A percentile compares a stretch with the other conserved stretches of the same genome.
Conservation (phyloP, 1,284 basidiomycete genomes). For the Polyporus tsugae region DNA sequence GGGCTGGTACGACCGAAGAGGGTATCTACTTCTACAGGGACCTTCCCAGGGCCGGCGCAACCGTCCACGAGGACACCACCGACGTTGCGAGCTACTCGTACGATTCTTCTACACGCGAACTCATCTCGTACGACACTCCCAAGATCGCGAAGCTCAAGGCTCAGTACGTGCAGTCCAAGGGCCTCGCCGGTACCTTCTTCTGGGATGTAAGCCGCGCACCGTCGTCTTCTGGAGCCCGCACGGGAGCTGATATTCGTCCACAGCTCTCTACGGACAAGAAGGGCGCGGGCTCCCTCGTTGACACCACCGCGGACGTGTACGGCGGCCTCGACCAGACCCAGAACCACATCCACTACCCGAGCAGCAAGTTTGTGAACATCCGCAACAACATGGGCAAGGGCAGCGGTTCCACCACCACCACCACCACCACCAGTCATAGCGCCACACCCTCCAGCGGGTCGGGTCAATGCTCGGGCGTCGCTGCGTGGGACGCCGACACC, state of each 20-base stretch:
- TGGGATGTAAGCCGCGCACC: slow-evolving; percentile 81
- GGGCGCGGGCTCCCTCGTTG: slow-evolving; percentile 66
- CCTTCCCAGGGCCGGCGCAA: slow-evolving; percentile 67
- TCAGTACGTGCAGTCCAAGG: slow-evolving; percentile 72
- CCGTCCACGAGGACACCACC: slow-evolving; percentile 74
- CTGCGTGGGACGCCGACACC: too few relatives aligned
- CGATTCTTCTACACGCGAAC: slow-evolving; percentile 66
- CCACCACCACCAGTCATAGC: neutral
- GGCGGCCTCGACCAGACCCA: slow-evolving; percentile 66
- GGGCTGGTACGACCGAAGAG: slow-evolving; percentile 75
- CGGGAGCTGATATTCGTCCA: slow-evolving; percentile 21
- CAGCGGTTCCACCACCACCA: neutral
- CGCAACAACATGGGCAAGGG: slow-evolving; percentile 63
- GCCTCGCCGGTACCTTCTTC: slow-evolving; percentile 82
- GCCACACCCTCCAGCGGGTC: too few relatives aligned
- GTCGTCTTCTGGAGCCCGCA: too few relatives aligned
- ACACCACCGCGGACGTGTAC: slow-evolving; percentile 54
- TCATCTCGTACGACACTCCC: slow-evolving; percentile 86
- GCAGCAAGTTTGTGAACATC: slow-evolving; percentile 77
- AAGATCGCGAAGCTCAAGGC: slow-evolving; percentile 79
- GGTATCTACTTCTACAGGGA: slow-evolving; percentile 81
- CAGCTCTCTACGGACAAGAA: slow-evolving; percentile 72
- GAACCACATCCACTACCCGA: slow-evolving; percentile 76
- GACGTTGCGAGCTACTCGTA: slow-evolving; percentile 86
- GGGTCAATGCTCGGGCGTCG: too few relatives aligned